Evolutionary conservation across 352 stramenopile species (phyloP).

Genomic region (Saprolegnia parasitica): DNA sequence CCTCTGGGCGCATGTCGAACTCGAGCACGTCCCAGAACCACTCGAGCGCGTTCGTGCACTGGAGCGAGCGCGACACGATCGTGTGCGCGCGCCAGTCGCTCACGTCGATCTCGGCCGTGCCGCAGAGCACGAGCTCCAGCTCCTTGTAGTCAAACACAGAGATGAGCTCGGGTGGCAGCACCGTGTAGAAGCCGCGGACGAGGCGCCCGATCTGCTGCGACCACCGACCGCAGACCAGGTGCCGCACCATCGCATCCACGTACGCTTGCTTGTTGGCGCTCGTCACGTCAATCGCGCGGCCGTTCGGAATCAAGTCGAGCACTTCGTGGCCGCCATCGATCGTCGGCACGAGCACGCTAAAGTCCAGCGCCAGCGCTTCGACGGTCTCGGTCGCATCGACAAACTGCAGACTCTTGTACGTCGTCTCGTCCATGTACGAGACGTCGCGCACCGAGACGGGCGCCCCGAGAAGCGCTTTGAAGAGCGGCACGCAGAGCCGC

Average conservation of each 20-base stretch:
- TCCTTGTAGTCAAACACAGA: conserved; percentile 98
- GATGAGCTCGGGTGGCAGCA: conserved; percentile 93
- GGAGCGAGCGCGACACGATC: conserved; percentile 42
- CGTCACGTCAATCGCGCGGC: conserved; percentile 71
- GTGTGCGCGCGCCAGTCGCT: conserved; percentile 82
- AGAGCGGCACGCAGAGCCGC: conserved; percentile 60
- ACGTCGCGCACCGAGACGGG: conserved; percentile 77
- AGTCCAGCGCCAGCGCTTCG: conserved; percentile 61
- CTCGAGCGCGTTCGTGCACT: conserved; percentile 36
- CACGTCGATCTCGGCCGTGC: conserved; percentile 79
- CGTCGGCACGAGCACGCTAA: conserved; percentile 51
- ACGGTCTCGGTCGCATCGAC: conserved; percentile 72
- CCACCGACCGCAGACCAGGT: conserved; percentile 92
- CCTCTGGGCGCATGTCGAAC: conserved; percentile 49
- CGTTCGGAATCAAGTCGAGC: conserved; percentile 53
- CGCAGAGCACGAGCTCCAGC: conserved; percentile 81
- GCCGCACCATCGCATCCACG: conserved; percentile 89
- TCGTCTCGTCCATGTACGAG: conserved; percentile 66
- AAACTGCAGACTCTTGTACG: conserved; percentile 74
- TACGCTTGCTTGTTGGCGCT: conserved; percentile 95
- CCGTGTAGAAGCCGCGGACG: conserved; percentile 91
- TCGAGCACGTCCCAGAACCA: conserved; percentile 77
- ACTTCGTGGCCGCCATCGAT: conserved; percentile 43
- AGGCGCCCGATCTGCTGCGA: conserved; percentile 83
- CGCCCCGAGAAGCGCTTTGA: conserved; percentile 70